Evolutionary conservation across 352 stramenopile genomes (phyloP).

Genomic region (Pythium vanterpoolii): DNA sequence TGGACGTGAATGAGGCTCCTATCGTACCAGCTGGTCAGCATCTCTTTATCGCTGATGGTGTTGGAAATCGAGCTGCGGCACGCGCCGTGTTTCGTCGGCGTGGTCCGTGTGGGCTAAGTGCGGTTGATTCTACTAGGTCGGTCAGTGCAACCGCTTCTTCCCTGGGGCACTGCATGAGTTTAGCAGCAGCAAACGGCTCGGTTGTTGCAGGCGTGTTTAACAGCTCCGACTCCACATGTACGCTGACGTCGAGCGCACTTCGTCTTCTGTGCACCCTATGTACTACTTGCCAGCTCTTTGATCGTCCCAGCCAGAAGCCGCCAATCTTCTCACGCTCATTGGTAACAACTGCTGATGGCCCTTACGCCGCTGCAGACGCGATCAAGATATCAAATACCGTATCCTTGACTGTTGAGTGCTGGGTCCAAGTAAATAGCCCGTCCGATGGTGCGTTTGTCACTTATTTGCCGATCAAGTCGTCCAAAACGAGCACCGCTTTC

Average conservation of each 20-base stretch:
- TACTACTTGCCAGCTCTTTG: constrained; percentile 17
- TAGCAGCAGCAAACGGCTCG: constrained; percentile 1
- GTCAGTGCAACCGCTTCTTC: constrained; percentile 7
- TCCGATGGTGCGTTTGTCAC: constrained; percentile 30
- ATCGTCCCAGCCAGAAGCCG: not conserved
- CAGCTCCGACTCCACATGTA: constrained; percentile 12
- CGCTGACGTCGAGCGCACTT: not conserved
- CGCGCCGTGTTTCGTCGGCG: constrained; percentile 13
- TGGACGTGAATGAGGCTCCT: constrained; percentile 27
- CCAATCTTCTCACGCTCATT: not conserved
- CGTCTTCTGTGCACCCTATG: constrained; percentile 7
- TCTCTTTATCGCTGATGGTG: constrained; percentile 28
- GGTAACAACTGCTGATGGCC: not conserved
- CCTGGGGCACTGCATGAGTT: constrained; percentile 15
- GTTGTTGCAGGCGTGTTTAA: constrained; percentile 19
- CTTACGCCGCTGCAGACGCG: constrained; percentile 18
- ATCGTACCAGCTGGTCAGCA: constrained; percentile 13
- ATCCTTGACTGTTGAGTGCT: constrained; percentile 27
- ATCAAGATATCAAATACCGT: constrained; percentile 16
- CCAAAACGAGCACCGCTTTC: constrained; percentile 11
- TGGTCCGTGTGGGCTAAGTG: constrained; percentile 11
- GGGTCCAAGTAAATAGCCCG: constrained; percentile 15
- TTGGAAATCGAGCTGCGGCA: not conserved
- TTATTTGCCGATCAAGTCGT: constrained; percentile 15
- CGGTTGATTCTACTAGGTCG: not conserved